Evolutionary conservation across 2,329 filamentous ascomycete species (phyloP).

Genomic region (Botrytis deweyae): DNA sequence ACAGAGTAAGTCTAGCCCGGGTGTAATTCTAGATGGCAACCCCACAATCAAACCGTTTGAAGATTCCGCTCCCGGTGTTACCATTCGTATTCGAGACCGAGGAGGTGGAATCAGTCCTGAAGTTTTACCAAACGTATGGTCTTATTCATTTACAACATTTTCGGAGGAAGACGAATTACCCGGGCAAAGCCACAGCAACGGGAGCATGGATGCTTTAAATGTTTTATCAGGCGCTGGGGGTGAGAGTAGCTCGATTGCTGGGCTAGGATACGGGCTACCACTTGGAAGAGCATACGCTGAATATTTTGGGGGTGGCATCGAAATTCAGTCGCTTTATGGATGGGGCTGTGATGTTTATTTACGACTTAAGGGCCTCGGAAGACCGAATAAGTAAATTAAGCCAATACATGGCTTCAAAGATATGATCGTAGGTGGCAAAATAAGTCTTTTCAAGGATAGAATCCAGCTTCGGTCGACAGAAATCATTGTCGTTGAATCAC

Average conservation of each 20-base stretch:
- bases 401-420: too few species aligned
- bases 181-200: slow-evolving; percentile 45
- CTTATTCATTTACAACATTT: slow-evolving; percentile 96
- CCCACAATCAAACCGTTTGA: slow-evolving; percentile 55
- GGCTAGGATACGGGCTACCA: slow-evolving; percentile 88
- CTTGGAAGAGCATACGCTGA: slow-evolving; percentile 92
- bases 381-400: slow-evolving; percentile 10
- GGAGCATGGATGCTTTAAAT: slow-evolving; percentile 66
- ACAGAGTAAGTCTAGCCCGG: neutral
- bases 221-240: slow-evolving; percentile 70
- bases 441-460: neutral
- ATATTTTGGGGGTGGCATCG: slow-evolving; percentile 95
- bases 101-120: slow-evolving; percentile 89
- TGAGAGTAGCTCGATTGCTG: slow-evolving; percentile 82
- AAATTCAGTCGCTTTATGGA: slow-evolving; percentile 91
- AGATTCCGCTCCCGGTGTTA: slow-evolving; percentile 76
- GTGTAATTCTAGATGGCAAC: slow-evolving; percentile 19
- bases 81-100: slow-evolving; percentile 92
- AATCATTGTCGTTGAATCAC: neutral
- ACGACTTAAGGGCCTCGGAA: slow-evolving; percentile 45
- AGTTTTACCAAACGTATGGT: slow-evolving; percentile 85
- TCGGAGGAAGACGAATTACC: slow-evolving; percentile 55
- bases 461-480: neutral
- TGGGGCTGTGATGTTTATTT: slow-evolving; percentile 76
- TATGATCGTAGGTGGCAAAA: neutral